A percentile compares a stretch with the other conserved stretches of the same genome.
phyloP scores from a whole-genome alignment of 805 yeast species.

The Myxozyma udenii region DNA sequence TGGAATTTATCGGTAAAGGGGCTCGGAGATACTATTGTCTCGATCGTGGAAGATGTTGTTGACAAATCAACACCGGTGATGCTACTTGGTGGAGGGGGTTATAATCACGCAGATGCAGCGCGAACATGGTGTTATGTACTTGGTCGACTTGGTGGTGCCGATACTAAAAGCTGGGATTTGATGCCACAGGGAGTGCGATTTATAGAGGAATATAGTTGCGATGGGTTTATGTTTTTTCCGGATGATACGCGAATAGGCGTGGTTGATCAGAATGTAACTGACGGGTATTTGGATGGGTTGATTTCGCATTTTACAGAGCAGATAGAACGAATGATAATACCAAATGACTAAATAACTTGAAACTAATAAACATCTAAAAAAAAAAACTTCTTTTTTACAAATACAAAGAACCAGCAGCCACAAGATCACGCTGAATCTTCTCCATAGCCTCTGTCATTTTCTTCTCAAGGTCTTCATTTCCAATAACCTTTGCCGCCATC shows the following conservation, averaged over 20 bases:
- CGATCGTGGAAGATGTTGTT: conserved; percentile 30
- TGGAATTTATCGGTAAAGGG: conserved; percentile 67
- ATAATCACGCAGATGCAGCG: conserved; percentile 58
- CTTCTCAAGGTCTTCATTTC: conserved; percentile 77
- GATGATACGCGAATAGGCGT: conserved; percentile 5
- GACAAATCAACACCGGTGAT: conserved; percentile 41
- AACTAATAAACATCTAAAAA: neutral
- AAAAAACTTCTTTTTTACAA: conserved; percentile 39
- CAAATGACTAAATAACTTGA: neutral
- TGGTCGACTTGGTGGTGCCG: conserved; percentile 10
- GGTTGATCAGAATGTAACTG: conserved; percentile 4
- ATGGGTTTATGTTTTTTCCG: conserved; percentile 13
- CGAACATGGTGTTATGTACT: conserved; percentile 54
- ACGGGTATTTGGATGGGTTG: conserved; percentile 11
- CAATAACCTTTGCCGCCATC: conserved; percentile 90
- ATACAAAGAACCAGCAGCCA: conserved; percentile 93
- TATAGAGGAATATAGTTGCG: conserved; percentile 18
- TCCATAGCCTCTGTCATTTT: conserved; percentile 86
- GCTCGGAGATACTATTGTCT: conserved; percentile 40
- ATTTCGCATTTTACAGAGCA: conserved; percentile 4
- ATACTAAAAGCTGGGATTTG: conserved; percentile 15
- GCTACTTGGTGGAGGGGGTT: conserved; percentile 77
- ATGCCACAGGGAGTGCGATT: conserved; percentile 11
- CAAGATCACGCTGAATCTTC: conserved; percentile 82
- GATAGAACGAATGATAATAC: neutral